These are phyloP conservation scores for Schrenkiella parvula DNA, from an alignment of 345 rosid genomes.

Conservation along the genomic window DNA sequence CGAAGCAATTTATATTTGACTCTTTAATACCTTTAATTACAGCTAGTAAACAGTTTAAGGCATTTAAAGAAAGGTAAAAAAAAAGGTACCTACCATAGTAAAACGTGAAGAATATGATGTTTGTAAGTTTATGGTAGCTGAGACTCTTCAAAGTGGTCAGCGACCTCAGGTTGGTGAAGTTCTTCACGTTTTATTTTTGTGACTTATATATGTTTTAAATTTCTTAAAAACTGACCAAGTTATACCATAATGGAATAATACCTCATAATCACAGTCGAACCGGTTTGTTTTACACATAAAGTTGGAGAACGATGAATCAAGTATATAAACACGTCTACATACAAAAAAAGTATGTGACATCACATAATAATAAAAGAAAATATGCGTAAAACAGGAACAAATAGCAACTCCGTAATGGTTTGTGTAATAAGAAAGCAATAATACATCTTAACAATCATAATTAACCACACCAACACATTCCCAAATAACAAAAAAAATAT, in stretches of 20 bases:
- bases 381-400: neutral
- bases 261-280: neutral
- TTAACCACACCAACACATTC: constrained; percentile 6
- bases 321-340: neutral
- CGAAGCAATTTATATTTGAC: neutral
- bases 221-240: neutral
- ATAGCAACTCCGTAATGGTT: neutral
- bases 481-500: neutral
- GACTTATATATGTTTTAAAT: neutral
- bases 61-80: neutral
- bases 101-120: constrained; percentile 30
- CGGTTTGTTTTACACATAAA: neutral
- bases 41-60: neutral
- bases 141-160: constrained; percentile 7
- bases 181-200: constrained; percentile 20
- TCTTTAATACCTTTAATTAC: neutral
- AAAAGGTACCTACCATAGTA: constrained; percentile 7
- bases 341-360: neutral
- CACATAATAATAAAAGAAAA: neutral
- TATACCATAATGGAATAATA: neutral
- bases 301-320: neutral
- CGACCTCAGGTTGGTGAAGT: constrained; percentile 28
- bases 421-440: neutral
- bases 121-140: constrained; percentile 22
- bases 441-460: constrained; percentile 2